Base-by-base conservation (phyloP, 2,329 filamentous ascomycete species). In the Colletotrichum coccodes region DNA sequence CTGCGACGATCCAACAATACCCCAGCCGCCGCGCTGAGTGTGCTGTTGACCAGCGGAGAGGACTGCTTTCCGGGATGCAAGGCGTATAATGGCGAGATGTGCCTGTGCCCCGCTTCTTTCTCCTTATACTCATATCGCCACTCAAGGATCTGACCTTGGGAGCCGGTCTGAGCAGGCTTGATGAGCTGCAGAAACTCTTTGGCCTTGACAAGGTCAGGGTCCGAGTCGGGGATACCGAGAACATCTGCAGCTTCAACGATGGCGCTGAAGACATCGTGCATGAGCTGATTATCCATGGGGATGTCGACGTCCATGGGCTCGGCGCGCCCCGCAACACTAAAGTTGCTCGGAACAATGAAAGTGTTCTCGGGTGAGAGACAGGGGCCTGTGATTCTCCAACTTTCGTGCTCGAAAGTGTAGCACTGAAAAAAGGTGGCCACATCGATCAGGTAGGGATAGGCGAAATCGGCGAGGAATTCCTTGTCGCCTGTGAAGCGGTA, bases 61-160 rank as follows among this genome's bases (percentile, higher is more conserved):
- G 72, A 71, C 30, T 0, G 85, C 84, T 40, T 57, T 18, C 60
- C 60, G 2, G 60, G 50, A 62, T 82, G 82, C 3, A 87, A 77
- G 0, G 79, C 84, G 68, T 82, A 86, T 1, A 87, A 76, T 60
- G 85, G 85, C 0, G 83, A 86, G 6, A 86, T 78, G 61, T 87
- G 86, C 1, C 85, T 79, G 66, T 87, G 85, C 0, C 83, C 84
- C 0, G 81, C 82, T 47, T 86, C 84, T 6, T 78, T 74, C 66
- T 79, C 82, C 8, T 73, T 70, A 53, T 80, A 79, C 16, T 84
- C 76, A 28, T 47, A 46, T 7, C 52, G 42, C 65, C 65, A 68
- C 26, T 68, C 60, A 18, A 64, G 65, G 6, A 68, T 53, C 53
- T 68, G 60, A 38, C 65, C 65, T 21, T 57, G 30, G 11, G 54